A percentile compares a stretch with the other conserved stretches of the same genome.
These are phyloP conservation scores for Podospora tetraspora DNA, from an alignment of 495 filamentous ascomycete species.

Conservation along the genomic window DNA sequence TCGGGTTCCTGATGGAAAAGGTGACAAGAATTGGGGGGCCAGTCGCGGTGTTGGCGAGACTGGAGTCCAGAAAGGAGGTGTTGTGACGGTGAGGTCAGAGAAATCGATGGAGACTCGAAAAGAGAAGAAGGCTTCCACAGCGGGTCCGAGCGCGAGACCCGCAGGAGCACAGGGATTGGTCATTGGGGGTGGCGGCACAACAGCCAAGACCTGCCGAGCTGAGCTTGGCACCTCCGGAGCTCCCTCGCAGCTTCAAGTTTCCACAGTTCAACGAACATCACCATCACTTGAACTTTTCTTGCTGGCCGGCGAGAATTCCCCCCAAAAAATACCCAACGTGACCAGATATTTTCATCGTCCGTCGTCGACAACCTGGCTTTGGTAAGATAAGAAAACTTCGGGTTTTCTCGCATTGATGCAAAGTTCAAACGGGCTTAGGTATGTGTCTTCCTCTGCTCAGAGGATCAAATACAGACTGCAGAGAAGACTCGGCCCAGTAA, in stretches of 20 bases:
- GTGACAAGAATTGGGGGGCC: neutral
- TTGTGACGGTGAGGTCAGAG: neutral
- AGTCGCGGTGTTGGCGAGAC: neutral
- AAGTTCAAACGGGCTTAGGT: no score
- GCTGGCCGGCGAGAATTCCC: no score
- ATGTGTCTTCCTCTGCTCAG: slow-evolving; percentile 22
- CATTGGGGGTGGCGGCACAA: neutral
- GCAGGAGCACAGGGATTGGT: neutral
- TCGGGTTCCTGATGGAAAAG: neutral
- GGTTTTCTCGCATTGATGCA: no score
- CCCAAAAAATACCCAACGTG: no score
- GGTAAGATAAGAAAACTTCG: no score
- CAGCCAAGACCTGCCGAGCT: neutral
- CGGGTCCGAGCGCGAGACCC: neutral
- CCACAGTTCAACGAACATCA: neutral
- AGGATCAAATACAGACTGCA: slow-evolving; percentile 68
- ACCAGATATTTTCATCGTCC: no score
- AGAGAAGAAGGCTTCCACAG: neutral
- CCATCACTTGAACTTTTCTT: no score
- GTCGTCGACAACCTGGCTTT: no score
- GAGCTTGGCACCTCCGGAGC: neutral
- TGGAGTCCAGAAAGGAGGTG: neutral
- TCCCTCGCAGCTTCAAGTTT: neutral
- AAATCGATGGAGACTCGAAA: neutral
- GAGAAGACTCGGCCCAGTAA: slow-evolving; percentile 64